phyloP scores from a whole-genome alignment of 1,139 yeast genomes.

The Blastobotrys aristatus region DNA sequence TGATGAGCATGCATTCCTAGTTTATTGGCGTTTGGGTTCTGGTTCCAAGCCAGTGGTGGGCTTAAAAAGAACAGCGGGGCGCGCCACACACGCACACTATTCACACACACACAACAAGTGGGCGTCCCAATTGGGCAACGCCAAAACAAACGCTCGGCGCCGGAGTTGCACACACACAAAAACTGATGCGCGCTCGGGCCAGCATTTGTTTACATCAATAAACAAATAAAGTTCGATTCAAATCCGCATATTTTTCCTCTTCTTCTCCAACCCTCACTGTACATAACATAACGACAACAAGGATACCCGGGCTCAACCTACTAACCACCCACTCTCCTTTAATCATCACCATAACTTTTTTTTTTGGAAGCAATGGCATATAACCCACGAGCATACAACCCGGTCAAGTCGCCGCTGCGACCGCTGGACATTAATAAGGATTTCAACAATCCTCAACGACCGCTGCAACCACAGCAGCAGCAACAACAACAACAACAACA shows the following conservation, averaged over 20 bases:
- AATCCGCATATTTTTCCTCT: neutral
- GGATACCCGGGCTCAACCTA: too few species aligned
- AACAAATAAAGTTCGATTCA: neutral
- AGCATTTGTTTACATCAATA: neutral
- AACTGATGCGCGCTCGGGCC: neutral
- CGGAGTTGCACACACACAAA: neutral
- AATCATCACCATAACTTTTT: too few species aligned
- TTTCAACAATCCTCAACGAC: constrained; percentile 1
- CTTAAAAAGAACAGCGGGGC: neutral
- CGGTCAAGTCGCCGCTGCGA: constrained; percentile 5
- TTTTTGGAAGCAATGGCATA: neutral
- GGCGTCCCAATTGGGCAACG: neutral
- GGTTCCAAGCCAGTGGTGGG: neutral
- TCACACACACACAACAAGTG: too few species aligned
- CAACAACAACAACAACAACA: neutral
- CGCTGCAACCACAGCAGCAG: constrained; percentile 7
- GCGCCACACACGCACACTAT: neutral
- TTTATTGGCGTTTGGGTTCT: neutral
- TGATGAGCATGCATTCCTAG: neutral
- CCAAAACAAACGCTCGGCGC: too few species aligned
- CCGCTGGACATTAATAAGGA: constrained; percentile 12
- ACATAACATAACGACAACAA: too few species aligned
- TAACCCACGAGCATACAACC: neutral
- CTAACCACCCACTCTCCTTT: too few species aligned
- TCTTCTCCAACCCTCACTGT: neutral